Base-by-base conservation (phyloP, 2,329 filamentous ascomycete genomes). In the Ophiobolus disseminans region DNA sequence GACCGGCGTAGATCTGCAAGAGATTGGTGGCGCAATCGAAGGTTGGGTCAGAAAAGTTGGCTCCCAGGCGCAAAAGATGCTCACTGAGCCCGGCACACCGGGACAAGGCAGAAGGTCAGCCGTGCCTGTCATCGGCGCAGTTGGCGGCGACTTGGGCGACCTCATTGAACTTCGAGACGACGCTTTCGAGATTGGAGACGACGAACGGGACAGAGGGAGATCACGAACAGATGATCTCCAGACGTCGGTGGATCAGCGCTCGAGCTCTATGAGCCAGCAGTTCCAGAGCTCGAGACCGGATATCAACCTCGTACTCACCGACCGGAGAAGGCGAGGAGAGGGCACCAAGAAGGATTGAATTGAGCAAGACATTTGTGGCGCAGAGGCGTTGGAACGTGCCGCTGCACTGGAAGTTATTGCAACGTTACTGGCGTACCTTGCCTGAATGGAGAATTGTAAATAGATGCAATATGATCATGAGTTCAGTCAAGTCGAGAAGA, bases 21-120 rank as follows among this genome's bases (percentile, higher is more conserved):
- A 92, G 55, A 87, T 96, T 8, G 91, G 92, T 1, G 88, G 90
- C 5, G 88, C 89, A 2, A 86, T 97, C 22, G 94, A 97, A 74
- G 88, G 87, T 1, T 99, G 94, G 91, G 79, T 97, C 50, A 82
- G 92, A 51, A 90, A 91, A 54, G 86, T 96, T 28, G 90, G 91
- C 50, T 78, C 82, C 5, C 87, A 86, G 65, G 80, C 82, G 4
- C 66, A 68, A 14, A 74, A 69, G 37, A 45, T 72, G 8, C 48
- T 74, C n/a, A 53, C 69, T 31, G 71, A 62, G 58, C 70, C 50
- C 45, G 65, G 45, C 44, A 75, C 40, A 3, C 63, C 63, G 7
- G 64, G 63, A 5, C 61, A 65, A 35, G 62, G 66, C 4, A 67
- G 60, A 43, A 48, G 67, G 21, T 63, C 61, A 14, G 67, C 66